Percentiles rank a stretch among this genome's conserved stretches.
Evolutionary conservation across 495 filamentous ascomycete genomes (phyloP).

Genomic region (Bombardia bombarda): DNA sequence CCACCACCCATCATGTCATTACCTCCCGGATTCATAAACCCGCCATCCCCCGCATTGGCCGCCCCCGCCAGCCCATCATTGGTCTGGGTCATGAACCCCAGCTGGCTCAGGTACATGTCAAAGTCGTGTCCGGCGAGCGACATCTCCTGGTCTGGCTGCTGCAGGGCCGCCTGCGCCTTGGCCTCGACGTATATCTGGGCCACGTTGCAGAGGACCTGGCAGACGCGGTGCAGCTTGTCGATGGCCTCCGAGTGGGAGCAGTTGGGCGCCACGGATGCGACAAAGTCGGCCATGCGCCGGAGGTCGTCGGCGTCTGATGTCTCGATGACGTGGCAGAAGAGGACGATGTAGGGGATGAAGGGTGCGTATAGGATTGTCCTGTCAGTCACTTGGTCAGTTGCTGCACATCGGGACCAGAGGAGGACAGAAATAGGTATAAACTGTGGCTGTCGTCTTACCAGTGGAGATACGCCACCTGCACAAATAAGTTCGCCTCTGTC

Average conservation of each 20-base stretch:
- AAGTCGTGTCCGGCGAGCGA: constrained; percentile 51
- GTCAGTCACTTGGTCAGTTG: background rate
- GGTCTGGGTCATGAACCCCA: constrained; percentile 50
- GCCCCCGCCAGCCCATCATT: background rate
- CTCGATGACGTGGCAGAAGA: constrained; percentile 62
- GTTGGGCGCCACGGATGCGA: constrained; percentile 45
- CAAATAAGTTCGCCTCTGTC: constrained; percentile 32
- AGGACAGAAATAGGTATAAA: too few relatives aligned
- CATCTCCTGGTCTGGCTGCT: constrained; percentile 36
- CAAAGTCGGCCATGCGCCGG: constrained; percentile 45
- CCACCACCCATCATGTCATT: constrained; percentile 4
- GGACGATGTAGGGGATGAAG: constrained; percentile 60
- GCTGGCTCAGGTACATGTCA: constrained; percentile 54
- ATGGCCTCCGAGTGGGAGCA: constrained; percentile 47
- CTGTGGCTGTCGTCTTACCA: constrained; percentile 52
- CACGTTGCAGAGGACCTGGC: constrained; percentile 52
- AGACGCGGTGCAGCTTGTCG: constrained; percentile 51
- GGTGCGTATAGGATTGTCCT: constrained; percentile 60
- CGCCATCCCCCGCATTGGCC: constrained; percentile 2
- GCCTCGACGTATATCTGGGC: constrained; percentile 56
- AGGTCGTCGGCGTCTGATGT: constrained; percentile 41
- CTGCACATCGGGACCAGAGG: background rate
- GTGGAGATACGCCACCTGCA: constrained; percentile 52
- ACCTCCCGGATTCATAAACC: background rate
- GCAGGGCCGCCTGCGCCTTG: constrained; percentile 43